A percentile compares a stretch with the other conserved stretches of the same genome.
These are phyloP conservation scores for Leishmania gerbilli DNA, from an alignment of 208 protist genomes.

Conservation along the genomic window DNA sequence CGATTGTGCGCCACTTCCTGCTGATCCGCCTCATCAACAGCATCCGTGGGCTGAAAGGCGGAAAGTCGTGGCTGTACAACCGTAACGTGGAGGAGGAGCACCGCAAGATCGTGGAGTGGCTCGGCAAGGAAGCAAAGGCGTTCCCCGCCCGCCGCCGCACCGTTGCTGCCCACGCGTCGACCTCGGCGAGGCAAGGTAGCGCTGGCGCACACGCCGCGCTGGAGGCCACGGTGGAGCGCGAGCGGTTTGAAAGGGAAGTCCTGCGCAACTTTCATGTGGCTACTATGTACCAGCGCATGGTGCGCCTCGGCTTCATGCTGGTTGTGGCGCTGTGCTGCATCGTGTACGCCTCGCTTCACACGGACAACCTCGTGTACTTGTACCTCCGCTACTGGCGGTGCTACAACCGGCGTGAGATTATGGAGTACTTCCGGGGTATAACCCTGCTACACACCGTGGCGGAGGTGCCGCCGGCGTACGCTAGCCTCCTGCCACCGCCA, in stretches of 20 bases:
- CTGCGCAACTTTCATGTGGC: conserved; percentile 78
- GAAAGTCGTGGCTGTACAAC: conserved; percentile 77
- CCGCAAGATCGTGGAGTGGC: conserved; percentile 56
- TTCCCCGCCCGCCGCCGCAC: background rate
- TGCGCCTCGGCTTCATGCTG: conserved; percentile 48
- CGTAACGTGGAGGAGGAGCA: conserved; percentile 75
- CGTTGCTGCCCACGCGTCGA: conserved; percentile 1
- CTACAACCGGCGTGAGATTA: conserved; percentile 40
- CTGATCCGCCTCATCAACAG: conserved; percentile 72
- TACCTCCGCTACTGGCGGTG: conserved; percentile 55
- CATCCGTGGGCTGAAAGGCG: conserved; percentile 45
- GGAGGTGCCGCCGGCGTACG: conserved; percentile 79
- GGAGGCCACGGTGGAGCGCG: conserved; percentile 62
- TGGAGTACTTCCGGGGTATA: conserved; percentile 69
- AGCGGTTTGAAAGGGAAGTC: conserved; percentile 79
- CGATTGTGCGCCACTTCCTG: conserved; percentile 79
- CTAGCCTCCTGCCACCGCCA: conserved; percentile 61
- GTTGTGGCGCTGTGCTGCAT: conserved; percentile 48
- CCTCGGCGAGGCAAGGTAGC: background rate
- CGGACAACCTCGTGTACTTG: conserved; percentile 62
- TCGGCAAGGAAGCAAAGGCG: conserved; percentile 37
- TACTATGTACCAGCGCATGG: conserved; percentile 76
- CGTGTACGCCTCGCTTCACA: conserved; percentile 52
- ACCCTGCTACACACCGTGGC: conserved; percentile 59
- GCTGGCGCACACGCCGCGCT: conserved; percentile 16